Evolutionary conservation across 345 rosid species (phyloP), one percentile per base, ranked within the genome.

Genomic region (Rubroshorea leprosula): DNA sequence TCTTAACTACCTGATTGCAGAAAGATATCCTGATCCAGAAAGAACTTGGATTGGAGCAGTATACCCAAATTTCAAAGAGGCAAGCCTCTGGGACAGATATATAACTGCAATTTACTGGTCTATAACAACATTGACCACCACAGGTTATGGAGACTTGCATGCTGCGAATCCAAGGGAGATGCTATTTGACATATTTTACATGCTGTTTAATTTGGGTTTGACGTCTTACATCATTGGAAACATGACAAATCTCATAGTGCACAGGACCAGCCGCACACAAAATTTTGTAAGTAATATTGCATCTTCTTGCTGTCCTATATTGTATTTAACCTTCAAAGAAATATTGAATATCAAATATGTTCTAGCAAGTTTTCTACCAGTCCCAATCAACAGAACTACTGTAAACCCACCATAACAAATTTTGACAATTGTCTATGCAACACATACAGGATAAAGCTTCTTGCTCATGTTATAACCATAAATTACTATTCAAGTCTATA

Each of bases 161-260:
- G 78, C 99, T 50, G 82, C 78, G 76, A 93, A 93, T 68, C 66
- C 99, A 15, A 89, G 92, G 68, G 99, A 93, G 78, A 93, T 93
- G 99, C 62, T 93, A 11, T 93, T 93, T 54, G 92, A 83, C 57
- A 89, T 87, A 51, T 85, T 93, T 68, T 93, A 85, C 77, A 93
- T 93, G 99, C 68, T 93, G 41, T 93, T 93, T 73, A 81, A 87
- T 76, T 78, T 93, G 57, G 99, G 97, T 51, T 72, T 93, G 66
- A 93, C 97, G 5, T 73, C 99, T 65, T 93, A 93, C 77, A 77
- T 93, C 55, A 93, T 93, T 31, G 99, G 99, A 20, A 93, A 93
- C 66, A 89, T 93, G 99, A 93, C 99, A 47, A 89, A 93, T 66
- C 96, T 93, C 1, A 96, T 89, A 13, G 99, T 93, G 71, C 97